Evolutionary conservation across 768 basidiomycete genomes (phyloP).

Genomic region (Rhodotorula sphaerocarpa): DNA sequence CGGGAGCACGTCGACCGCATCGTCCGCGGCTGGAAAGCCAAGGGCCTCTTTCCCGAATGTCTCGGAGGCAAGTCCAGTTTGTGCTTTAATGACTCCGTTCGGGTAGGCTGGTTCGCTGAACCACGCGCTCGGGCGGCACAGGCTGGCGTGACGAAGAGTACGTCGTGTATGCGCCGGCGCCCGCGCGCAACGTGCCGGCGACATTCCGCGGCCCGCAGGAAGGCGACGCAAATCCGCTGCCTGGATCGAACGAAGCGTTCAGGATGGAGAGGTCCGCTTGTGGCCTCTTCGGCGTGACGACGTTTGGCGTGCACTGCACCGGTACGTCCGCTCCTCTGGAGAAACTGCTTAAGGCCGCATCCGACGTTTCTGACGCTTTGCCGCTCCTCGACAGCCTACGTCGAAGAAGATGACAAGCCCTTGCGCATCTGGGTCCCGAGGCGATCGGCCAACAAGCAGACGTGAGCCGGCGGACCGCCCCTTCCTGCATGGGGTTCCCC

Average conservation of each 20-base stretch:
- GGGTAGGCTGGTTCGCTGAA: not conserved
- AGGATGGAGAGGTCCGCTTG: conserved; percentile 84
- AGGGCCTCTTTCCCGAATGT: conserved; percentile 41
- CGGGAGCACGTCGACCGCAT: conserved; percentile 39
- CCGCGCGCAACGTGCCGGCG: conserved; percentile 47
- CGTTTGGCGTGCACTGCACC: conserved; percentile 87
- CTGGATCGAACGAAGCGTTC: conserved; percentile 61
- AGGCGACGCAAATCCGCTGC: conserved; percentile 46
- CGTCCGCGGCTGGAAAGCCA: conserved; percentile 41
- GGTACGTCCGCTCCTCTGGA: conserved; percentile 31
- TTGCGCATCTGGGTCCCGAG: conserved; percentile 78
- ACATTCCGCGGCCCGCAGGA: conserved; percentile 55
- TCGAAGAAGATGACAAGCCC: conserved; percentile 52
- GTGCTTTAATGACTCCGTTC: no score
- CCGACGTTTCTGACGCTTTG: not conserved
- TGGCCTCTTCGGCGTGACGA: conserved; percentile 77
- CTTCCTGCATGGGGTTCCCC: not conserved
- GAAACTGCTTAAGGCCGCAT: not conserved
- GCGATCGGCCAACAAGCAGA: conserved; percentile 75
- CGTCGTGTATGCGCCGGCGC: conserved; percentile 48
- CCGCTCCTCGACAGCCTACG: conserved; percentile 26
- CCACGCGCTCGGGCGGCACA: conserved; percentile 31
- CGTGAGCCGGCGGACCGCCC: conserved; percentile 50
- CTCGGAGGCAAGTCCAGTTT: conserved; percentile 41
- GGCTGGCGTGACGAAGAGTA: conserved; percentile 87